phyloP scores from a whole-genome alignment of 208 protist genomes.

The Crithidia mellificae region DNA sequence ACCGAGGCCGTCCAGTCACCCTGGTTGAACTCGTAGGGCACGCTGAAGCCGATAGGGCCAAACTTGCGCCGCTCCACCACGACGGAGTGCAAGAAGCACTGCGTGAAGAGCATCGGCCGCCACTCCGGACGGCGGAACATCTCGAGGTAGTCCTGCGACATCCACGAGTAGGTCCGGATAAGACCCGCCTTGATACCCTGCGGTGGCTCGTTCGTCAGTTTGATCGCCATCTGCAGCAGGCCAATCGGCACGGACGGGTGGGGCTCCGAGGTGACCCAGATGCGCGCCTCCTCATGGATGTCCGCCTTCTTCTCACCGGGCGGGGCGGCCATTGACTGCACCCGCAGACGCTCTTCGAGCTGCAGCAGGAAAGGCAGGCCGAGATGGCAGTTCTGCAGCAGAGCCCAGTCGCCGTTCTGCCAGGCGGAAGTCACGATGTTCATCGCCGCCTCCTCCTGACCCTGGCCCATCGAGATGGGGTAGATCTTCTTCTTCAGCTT shows the following conservation, averaged over 20 bases:
- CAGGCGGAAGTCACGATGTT: conserved; percentile 86
- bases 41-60: conserved; percentile 98
- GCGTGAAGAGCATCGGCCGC: conserved; percentile 95
- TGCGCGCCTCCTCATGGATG: conserved; percentile 92
- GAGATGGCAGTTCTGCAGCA: conserved; percentile 98
- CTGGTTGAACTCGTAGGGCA: conserved; percentile 99
- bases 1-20: conserved; percentile 96
- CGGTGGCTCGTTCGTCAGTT: conserved; percentile 98
- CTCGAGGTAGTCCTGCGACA: conserved; percentile 97
- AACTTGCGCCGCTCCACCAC: conserved; percentile 98
- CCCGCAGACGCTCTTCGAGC: conserved; percentile 89
- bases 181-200: conserved; percentile 97
- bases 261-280: conserved; percentile 97
- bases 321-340: conserved; percentile 70
- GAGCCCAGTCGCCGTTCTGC: conserved; percentile 93
- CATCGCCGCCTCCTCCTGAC: conserved; percentile 96
- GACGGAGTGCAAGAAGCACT: conserved; percentile 97
- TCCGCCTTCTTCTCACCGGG: conserved; percentile 79
- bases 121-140: conserved; percentile 96
- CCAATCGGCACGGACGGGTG: conserved; percentile 94
- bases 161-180: conserved; percentile 94
- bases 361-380: conserved; percentile 91
- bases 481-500: conserved; percentile 95
- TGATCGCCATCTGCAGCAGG: conserved; percentile 97
- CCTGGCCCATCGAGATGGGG: conserved; percentile 98